Percentiles rank a stretch among this genome's conserved stretches.
Conservation (phyloP, 1,284 basidiomycete species). For the Serendipita sp. region DNA sequence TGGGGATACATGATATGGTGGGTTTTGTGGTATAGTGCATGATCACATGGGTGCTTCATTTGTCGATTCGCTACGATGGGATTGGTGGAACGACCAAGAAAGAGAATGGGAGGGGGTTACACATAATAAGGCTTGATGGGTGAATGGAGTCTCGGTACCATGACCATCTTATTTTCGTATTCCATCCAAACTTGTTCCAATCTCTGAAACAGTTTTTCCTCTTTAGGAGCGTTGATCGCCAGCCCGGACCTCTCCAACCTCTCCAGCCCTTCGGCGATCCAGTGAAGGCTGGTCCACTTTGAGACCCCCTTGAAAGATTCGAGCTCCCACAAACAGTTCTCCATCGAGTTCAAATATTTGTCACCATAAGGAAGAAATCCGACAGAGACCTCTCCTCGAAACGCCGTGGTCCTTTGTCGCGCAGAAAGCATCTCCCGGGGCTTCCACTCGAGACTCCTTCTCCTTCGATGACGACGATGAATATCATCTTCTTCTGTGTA, state of each 20-base stretch:
- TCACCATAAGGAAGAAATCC: background rate
- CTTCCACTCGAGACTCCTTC: background rate
- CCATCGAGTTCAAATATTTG: background rate
- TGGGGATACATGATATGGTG: too few relatives aligned
- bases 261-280: background rate
- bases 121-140: too few relatives aligned
- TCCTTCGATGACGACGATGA: background rate
- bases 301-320: background rate
- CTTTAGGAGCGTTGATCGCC: background rate
- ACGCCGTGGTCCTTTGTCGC: background rate
- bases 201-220: background rate
- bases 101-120: too few relatives aligned
- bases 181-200: too few relatives aligned
- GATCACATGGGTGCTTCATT: too few relatives aligned
- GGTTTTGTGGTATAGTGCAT: too few relatives aligned
- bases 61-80: too few relatives aligned
- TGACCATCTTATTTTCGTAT: too few relatives aligned
- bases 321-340: background rate
- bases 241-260: background rate
- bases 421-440: background rate
- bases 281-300: background rate
- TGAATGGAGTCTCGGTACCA: too few relatives aligned
- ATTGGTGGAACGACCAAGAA: too few relatives aligned
- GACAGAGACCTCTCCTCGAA: background rate
- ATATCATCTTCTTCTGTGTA: too few relatives aligned